Evolutionary conservation across 2,329 filamentous ascomycete genomes (phyloP).

Genomic region (Ascochyta rabiei): DNA sequence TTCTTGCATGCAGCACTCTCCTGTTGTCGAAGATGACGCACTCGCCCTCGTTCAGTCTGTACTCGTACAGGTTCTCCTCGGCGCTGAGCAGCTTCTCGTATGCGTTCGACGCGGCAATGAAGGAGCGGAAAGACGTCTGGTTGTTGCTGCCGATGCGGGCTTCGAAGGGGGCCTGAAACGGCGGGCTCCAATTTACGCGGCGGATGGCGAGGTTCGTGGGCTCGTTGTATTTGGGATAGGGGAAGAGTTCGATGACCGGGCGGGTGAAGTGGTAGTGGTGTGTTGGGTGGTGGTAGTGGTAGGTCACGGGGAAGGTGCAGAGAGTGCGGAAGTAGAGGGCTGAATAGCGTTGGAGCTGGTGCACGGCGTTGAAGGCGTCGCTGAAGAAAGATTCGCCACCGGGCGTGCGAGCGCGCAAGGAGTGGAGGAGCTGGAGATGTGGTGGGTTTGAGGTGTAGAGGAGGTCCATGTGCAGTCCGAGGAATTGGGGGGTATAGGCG

Average conservation of each 20-base stretch:
- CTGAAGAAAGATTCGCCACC: slow-evolving; percentile 89
- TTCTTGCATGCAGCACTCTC: slow-evolving; percentile 82
- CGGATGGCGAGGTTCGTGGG: slow-evolving; percentile 44
- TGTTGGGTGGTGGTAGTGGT: slow-evolving; percentile 69
- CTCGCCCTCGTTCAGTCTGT: slow-evolving; percentile 78
- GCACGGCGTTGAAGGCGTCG: slow-evolving; percentile 71
- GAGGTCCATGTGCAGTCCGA: slow-evolving; percentile 92
- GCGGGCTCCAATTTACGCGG: slow-evolving; percentile 74
- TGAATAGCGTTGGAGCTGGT: slow-evolving; percentile 40
- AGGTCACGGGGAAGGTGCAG: slow-evolving; percentile 56
- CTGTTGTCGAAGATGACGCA: slow-evolving; percentile 94
- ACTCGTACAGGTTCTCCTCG: slow-evolving; percentile 66
- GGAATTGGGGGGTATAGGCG: slow-evolving; percentile 78
- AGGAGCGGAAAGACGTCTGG: slow-evolving; percentile 35
- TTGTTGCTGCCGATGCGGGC: slow-evolving; percentile 40
- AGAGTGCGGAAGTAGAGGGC: slow-evolving; percentile 51
- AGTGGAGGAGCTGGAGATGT: slow-evolving; percentile 86
- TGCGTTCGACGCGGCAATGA: slow-evolving; percentile 51
- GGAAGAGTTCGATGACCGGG: slow-evolving; percentile 59
- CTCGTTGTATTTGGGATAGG: slow-evolving; percentile 34
- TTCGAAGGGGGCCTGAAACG: slow-evolving; percentile 71
- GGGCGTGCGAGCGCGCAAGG: slow-evolving; percentile 76
- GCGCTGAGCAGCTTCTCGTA: slow-evolving; percentile 68
- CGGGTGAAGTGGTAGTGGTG: slow-evolving; percentile 66
- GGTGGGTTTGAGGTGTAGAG: slow-evolving; percentile 83